These are phyloP conservation scores for Passiflora organensis DNA, from an alignment of 345 rosid species.

Conservation along the genomic window DNA sequence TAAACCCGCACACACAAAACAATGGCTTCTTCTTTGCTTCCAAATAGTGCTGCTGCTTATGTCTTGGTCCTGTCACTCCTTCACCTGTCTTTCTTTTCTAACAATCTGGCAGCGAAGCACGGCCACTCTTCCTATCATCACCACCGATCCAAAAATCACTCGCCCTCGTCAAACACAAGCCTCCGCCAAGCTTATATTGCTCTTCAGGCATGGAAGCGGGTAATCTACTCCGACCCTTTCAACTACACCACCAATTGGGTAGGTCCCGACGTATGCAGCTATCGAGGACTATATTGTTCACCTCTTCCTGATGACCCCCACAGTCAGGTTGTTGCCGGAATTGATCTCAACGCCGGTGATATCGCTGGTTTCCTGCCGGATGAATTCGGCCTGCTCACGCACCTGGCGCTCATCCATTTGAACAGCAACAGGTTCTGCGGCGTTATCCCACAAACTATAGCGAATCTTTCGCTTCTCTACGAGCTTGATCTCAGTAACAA, in stretches of 20 bases:
- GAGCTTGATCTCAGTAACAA: slow-evolving; percentile 92
- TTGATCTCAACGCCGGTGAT: slow-evolving; percentile 67
- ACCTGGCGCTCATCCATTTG: slow-evolving; percentile 69
- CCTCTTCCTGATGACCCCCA: slow-evolving; percentile 41
- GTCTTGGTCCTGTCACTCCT: slow-evolving; percentile 26
- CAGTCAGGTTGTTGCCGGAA: slow-evolving; percentile 56
- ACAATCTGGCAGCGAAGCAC: slow-evolving; percentile 44
- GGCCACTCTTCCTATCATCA: slow-evolving; percentile 17
- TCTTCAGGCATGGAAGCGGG: slow-evolving; percentile 68
- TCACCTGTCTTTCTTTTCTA: slow-evolving; percentile 21
- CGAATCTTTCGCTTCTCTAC: slow-evolving; percentile 57
- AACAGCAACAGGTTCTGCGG: slow-evolving; percentile 92
- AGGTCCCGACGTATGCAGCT: slow-evolving; percentile 69
- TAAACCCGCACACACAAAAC: slow-evolving; percentile 13
- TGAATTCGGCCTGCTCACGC: slow-evolving; percentile 65
- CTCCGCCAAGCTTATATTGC: slow-evolving; percentile 69
- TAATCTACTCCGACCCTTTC: slow-evolving; percentile 75
- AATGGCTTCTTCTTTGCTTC: slow-evolving; percentile 42
- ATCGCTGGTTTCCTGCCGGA: slow-evolving; percentile 81
- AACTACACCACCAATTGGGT: slow-evolving; percentile 75
- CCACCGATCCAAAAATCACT: slow-evolving; percentile 30
- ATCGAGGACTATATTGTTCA: slow-evolving; percentile 60
- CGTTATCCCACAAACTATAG: slow-evolving; percentile 49
- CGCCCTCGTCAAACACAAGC: slow-evolving; percentile 34
- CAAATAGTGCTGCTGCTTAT: slow-evolving; percentile 12